phyloP scores from a whole-genome alignment of 2,329 filamentous ascomycete genomes.

The Aureobasidium sp. region DNA sequence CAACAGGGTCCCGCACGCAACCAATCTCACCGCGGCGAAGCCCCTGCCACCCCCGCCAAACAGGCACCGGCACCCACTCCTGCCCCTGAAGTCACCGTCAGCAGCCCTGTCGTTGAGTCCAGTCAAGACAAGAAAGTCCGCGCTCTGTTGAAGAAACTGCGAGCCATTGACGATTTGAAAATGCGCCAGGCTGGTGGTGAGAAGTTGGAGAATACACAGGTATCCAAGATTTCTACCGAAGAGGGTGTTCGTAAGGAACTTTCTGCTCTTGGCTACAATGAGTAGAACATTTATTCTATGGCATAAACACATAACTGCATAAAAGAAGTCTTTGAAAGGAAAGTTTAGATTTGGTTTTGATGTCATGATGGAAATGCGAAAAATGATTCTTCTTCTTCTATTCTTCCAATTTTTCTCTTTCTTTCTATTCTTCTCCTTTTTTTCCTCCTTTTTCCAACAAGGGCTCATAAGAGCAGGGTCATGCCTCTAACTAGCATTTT shows the following conservation, averaged over 20 bases:
- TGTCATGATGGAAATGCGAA: neutral
- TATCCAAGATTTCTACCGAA: conserved; percentile 97
- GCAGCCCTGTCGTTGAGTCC: conserved; percentile 47
- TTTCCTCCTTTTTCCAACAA: no score
- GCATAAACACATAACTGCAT: neutral
- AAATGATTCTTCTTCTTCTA: neutral
- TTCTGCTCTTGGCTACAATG: conserved; percentile 15
- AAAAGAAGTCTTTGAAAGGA: neutral
- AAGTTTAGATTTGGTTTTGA: neutral
- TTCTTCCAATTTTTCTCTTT: no score
- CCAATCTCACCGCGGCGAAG: conserved; percentile 18
- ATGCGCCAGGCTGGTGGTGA: conserved; percentile 91
- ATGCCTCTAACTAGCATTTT: no score
- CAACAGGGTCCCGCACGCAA: conserved; percentile 21
- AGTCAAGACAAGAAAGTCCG: conserved; percentile 93
- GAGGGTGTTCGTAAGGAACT: conserved; percentile 75
- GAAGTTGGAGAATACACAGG: conserved; percentile 95
- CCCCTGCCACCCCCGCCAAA: conserved; percentile 1
- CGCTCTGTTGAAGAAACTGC: conserved; percentile 90
- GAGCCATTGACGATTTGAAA: conserved; percentile 95
- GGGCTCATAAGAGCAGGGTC: no score
- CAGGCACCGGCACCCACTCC: conserved; percentile 26
- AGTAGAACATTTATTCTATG: neutral
- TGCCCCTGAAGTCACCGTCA: conserved; percentile 43
- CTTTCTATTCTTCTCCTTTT: no score